Percentiles rank a stretch among this genome's conserved stretches.
Conservation (phyloP, 805 yeast genomes). For the Saccharomyces kudriavzevii region DNA sequence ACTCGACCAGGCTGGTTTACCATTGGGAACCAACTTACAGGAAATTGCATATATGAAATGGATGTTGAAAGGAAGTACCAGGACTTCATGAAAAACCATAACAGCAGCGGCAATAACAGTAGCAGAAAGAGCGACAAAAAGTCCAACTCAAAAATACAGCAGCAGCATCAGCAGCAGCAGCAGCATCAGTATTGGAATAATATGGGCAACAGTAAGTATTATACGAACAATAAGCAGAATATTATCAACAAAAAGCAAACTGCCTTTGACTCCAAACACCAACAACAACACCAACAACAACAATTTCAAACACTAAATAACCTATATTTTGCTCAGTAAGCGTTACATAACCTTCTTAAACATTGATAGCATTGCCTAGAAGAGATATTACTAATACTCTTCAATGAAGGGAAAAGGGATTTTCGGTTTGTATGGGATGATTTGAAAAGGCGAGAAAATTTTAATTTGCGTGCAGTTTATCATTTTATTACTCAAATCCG, state of each 20-base stretch:
- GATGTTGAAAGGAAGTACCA: slow-evolving; percentile 43
- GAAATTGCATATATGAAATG: slow-evolving; percentile 48
- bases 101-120: background rate
- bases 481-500: background rate
- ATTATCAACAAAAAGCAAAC: background rate
- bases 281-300: background rate
- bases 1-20: slow-evolving; percentile 88
- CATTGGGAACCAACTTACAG: slow-evolving; percentile 69
- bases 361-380: background rate
- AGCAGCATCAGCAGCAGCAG: background rate
- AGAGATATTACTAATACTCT: background rate
- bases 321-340: background rate
- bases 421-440: background rate
- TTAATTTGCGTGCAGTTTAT: background rate
- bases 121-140: background rate
- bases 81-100: slow-evolving; percentile 2
- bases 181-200: background rate
- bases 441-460: background rate
- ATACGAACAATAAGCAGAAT: background rate
- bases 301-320: background rate
- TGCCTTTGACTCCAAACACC: background rate
- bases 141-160: background rate
- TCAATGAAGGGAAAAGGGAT: background rate
- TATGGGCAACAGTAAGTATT: background rate
- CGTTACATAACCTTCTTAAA: background rate